Evolutionary conservation across 495 filamentous ascomycete genomes (phyloP).

Genomic region (Neurospora sublineolata): DNA sequence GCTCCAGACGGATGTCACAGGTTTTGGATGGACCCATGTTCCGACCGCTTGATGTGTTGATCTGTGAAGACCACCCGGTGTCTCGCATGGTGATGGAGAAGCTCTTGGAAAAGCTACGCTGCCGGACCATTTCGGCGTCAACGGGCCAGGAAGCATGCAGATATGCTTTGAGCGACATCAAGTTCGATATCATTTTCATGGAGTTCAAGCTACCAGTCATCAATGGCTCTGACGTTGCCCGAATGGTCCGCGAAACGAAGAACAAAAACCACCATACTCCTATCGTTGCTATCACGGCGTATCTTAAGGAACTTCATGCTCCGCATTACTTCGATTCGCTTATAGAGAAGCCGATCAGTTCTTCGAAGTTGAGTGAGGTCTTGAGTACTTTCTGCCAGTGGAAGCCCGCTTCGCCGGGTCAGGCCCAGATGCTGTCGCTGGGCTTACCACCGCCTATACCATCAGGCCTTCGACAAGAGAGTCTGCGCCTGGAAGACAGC

Average conservation of each 20-base stretch:
- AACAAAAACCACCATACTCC: conserved; percentile 91
- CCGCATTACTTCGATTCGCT: conserved; percentile 90
- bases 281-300: conserved; percentile 94
- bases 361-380: conserved; percentile 76
- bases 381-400: conserved; percentile 79
- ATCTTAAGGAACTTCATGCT: conserved; percentile 87
- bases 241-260: conserved; percentile 93
- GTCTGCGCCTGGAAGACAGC: conserved; percentile 58
- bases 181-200: conserved; percentile 96
- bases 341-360: conserved; percentile 90
- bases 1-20: conserved; percentile 81
- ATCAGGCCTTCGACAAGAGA: conserved; percentile 51
- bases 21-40: conserved; percentile 75
- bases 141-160: conserved; percentile 85
- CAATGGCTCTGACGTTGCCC: conserved; percentile 86
- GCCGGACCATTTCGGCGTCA: conserved; percentile 82
- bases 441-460: conserved; percentile 43
- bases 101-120: conserved; percentile 84
- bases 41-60: conserved; percentile 82
- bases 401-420: conserved; percentile 59
- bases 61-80: conserved; percentile 98
- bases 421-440: conserved; percentile 28
- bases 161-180: conserved; percentile 85
- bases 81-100: conserved; percentile 95
- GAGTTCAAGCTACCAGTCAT: conserved; percentile 91